Conservation (phyloP, 2,329 filamentous ascomycete species). For the Rugonectria rugulosa region DNA sequence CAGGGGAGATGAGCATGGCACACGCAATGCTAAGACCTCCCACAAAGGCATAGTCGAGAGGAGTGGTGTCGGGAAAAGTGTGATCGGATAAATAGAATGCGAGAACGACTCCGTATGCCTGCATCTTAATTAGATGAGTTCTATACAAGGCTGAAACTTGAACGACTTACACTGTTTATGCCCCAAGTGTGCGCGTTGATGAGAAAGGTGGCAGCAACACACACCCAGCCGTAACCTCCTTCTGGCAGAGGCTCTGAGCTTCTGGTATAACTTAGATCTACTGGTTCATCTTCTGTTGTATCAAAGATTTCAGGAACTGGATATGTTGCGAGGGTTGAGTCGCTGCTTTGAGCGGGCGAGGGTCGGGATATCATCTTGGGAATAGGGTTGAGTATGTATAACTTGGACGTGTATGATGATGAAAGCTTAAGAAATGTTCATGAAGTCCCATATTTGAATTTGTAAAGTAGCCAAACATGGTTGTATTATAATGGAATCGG, state of each 20-base stretch:
- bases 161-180: constrained; percentile 39
- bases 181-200: constrained; percentile 51
- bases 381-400: too few relatives aligned
- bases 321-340: too few relatives aligned
- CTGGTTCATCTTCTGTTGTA: not conserved
- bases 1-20: constrained; percentile 51
- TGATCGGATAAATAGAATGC: constrained; percentile 44
- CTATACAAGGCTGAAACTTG: not conserved
- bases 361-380: not conserved
- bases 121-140: not conserved
- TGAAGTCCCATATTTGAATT: too few relatives aligned
- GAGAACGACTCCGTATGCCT: constrained; percentile 21
- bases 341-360: too few relatives aligned
- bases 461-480: too few relatives aligned
- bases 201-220: constrained; percentile 41
- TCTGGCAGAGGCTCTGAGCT: constrained; percentile 34
- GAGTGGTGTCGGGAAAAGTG: constrained; percentile 58
- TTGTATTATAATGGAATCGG: too few relatives aligned
- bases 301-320: not conserved
- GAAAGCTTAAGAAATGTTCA: too few relatives aligned
- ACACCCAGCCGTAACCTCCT: constrained; percentile 61
- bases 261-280: not conserved
- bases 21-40: constrained; percentile 63
- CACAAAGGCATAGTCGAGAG: constrained; percentile 65
- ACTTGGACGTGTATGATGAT: too few relatives aligned